These are phyloP conservation scores for Aspergillus felis DNA, from an alignment of 2,329 filamentous ascomycete species.

Conservation along the genomic window DNA sequence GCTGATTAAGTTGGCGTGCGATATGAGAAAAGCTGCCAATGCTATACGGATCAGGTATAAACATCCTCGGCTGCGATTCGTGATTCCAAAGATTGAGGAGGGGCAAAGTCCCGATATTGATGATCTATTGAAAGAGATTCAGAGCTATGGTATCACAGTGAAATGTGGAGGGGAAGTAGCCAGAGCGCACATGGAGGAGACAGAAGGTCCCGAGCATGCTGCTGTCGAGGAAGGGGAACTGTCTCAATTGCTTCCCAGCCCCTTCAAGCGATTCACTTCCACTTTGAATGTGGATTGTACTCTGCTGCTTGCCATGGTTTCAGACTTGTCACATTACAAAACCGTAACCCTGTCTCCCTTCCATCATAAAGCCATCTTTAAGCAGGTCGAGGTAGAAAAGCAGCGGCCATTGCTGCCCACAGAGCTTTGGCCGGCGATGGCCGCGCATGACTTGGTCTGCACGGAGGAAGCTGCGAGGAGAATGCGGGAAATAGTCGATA, in stretches of 20 bases:
- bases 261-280: slow-evolving; percentile 40
- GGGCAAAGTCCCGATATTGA: slow-evolving; percentile 53
- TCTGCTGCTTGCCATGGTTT: slow-evolving; percentile 67
- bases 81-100: slow-evolving; percentile 57
- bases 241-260: slow-evolving; percentile 36
- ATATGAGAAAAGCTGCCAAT: slow-evolving; percentile 55
- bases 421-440: slow-evolving; percentile 61
- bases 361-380: slow-evolving; percentile 58
- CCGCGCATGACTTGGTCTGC: slow-evolving; percentile 57
- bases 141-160: slow-evolving; percentile 46
- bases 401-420: slow-evolving; percentile 57
- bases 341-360: slow-evolving; percentile 45
- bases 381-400: slow-evolving; percentile 63
- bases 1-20: slow-evolving; percentile 57
- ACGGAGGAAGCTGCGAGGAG: slow-evolving; percentile 62
- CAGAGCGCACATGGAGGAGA: slow-evolving; percentile 3
- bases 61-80: slow-evolving; percentile 56
- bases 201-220: slow-evolving; percentile 4
- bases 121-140: slow-evolving; percentile 53
- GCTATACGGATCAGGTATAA: slow-evolving; percentile 56
- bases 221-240: slow-evolving; percentile 20
- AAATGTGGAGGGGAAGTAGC: slow-evolving; percentile 29
- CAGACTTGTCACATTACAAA: slow-evolving; percentile 64
- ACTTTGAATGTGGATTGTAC: slow-evolving; percentile 53
- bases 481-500: slow-evolving; percentile 63